Evolutionary conservation across 2,329 filamentous ascomycete genomes (phyloP), one percentile per base, ranked within the genome.

Genomic region (Exophiala alcalophila): DNA sequence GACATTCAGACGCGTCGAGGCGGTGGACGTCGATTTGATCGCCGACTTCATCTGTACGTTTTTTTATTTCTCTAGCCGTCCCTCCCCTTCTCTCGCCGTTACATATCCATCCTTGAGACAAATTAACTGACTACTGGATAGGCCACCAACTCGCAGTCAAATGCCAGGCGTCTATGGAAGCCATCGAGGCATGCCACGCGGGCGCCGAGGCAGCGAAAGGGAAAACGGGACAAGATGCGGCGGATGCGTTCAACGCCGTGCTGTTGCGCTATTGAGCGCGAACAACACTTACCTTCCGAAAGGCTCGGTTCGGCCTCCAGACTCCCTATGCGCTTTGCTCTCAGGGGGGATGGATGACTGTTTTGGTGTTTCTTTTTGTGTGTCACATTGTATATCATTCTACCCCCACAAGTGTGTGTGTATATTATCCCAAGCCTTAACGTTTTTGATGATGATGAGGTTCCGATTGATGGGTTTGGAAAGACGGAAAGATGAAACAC

Each of bases 1-100:
- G 23, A 59, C 57, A 57, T 78, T 77, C 63, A 67, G 64, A 59
- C 76, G 78, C 60, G 73, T 73, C 39, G 74, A 71, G 3, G 74
- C 73, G 5, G 58, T 67, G 27, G 68, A 67, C 55, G 72, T 74
- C 54, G 63, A 57, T 28, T 61, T 74, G 53, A 69, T 76, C 51
- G 62, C 71, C 10, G 52, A 62, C 31, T 76, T 76, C 54, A 71
- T 73, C 57, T 73, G 70, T 49, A 37, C 35, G 45, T 49, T 11
- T 7, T 5, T 5, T n/a, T n/a, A 3, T 24, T 11, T 16, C 26
- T 16, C 15, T 23, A 15, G 12, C 18, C 5, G 24, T 30, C 18
- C n/a, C 11, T n/a, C 15, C 14, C 11, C 8, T 31, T 40, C 16
- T 16, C 30, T 29, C 10, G 16, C 2, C 25, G 23, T 15, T 16